Evolutionary conservation across 2,329 filamentous ascomycete genomes (phyloP).

Genomic region (Verticillium isaacii): DNA sequence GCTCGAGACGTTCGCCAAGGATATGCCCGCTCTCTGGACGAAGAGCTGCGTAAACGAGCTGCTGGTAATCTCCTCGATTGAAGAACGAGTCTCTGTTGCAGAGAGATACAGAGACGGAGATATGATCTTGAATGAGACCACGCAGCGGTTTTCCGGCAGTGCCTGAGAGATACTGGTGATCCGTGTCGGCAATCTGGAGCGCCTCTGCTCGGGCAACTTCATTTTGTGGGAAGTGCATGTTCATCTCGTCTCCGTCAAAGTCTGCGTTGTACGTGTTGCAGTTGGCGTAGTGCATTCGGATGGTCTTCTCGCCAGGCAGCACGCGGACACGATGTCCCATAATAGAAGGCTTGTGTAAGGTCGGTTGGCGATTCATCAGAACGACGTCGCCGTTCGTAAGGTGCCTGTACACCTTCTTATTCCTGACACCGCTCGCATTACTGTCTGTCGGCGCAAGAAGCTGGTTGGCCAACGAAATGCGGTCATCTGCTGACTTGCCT

Average conservation of each 20-base stretch:
- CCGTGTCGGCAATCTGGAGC: conserved; percentile 87
- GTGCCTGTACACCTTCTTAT: conserved; percentile 96
- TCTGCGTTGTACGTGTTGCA: conserved; percentile 99
- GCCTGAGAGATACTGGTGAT: conserved; percentile 93
- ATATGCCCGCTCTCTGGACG: conserved; percentile 89
- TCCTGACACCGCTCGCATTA: conserved; percentile 68
- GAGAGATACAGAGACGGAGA: conserved; percentile 88
- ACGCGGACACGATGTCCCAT: conserved; percentile 96
- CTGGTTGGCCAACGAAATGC: conserved; percentile 86
- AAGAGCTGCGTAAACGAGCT: conserved; percentile 86
- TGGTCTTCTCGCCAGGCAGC: conserved; percentile 89
- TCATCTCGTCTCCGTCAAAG: conserved; percentile 99
- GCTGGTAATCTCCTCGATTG: conserved; percentile 80
- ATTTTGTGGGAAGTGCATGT: conserved; percentile 99
- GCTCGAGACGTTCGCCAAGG: conserved; percentile 73
- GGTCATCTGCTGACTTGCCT: conserved; percentile 83
- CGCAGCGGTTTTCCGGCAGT: conserved; percentile 90
- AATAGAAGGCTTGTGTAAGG: conserved; percentile 96
- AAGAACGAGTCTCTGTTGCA: conserved; percentile 93
- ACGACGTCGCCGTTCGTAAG: conserved; percentile 96
- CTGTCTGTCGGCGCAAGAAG: conserved; percentile 79
- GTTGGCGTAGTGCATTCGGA: conserved; percentile 99
- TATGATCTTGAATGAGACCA: conserved; percentile 97
- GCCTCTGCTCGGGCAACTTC: conserved; percentile 92
- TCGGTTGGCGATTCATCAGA: conserved; percentile 97